Percentiles rank a stretch among this genome's conserved stretches.
Conservation (phyloP, 306 rosid species). For the Purshia tridentata region DNA sequence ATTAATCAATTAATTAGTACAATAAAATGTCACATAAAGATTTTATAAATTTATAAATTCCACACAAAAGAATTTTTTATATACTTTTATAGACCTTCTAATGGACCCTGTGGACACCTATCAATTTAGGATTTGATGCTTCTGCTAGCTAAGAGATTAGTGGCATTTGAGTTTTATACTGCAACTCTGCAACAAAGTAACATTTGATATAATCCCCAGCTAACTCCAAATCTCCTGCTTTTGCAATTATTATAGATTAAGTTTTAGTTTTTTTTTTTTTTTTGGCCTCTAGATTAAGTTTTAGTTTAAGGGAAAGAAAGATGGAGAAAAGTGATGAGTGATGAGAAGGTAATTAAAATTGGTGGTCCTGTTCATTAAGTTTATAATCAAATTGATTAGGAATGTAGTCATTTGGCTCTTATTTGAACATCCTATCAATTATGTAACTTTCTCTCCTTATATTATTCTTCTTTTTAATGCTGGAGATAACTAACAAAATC, state of each 20-base stretch:
- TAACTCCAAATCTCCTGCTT: too few relatives aligned
- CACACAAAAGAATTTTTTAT: background rate
- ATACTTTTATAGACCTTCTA: background rate
- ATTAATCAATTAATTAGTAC: background rate
- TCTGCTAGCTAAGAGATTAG: constrained; percentile 15
- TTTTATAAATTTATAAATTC: too few relatives aligned
- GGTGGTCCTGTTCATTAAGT: too few relatives aligned
- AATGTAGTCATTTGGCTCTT: background rate
- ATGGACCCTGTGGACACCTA: constrained; percentile 16
- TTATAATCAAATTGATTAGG: background rate
- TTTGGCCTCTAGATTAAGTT: too few relatives aligned
- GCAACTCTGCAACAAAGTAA: background rate
- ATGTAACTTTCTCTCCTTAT: too few relatives aligned
- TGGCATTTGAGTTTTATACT: constrained; percentile 5
- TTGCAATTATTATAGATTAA: too few relatives aligned
- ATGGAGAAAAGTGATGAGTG: too few relatives aligned
- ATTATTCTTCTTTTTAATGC: background rate
- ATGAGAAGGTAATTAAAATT: too few relatives aligned
- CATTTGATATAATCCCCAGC: too few relatives aligned
- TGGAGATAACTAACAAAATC: background rate
- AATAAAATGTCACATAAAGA: background rate
- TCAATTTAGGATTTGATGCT: constrained; percentile 42
- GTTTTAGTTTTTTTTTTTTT: too few relatives aligned
- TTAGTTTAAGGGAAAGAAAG: too few relatives aligned
- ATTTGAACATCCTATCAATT: background rate